Evolutionary conservation across 2,329 filamentous ascomycete species (phyloP), one percentile per base, ranked within the genome.

Genomic region (Aspergillus sojae): DNA sequence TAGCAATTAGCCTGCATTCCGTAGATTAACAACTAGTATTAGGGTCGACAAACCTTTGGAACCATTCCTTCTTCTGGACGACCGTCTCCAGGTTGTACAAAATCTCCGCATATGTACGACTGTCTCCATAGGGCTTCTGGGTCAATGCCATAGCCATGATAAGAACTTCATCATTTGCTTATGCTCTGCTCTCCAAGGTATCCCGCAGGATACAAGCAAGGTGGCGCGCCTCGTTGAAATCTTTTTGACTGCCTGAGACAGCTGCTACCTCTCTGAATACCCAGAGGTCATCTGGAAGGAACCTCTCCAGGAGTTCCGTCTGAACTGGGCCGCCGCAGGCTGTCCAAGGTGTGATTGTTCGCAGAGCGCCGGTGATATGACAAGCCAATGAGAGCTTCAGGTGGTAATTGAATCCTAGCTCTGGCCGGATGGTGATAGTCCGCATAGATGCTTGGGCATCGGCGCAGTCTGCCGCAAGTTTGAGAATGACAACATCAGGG

Each of bases 171-270:
- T 65, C 59, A 26, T 71, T 64, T 3, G 39, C 50, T 14, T 61
- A 21, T 7, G 69, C 69, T 21, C 61, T 50, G 0, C 26, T 9
- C 34, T 70, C 66, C 6, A 71, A 45, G 45, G 62, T 60, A 19
- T 69, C 68, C 11, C 70, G 68, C 19, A 72, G 32, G 32, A 72
- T 70, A 53, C 69, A 72, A 1, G 65, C 67, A 1, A 72, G 41
- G 54, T 71, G 69, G 3, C 56, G 39, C n/a, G 70, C 69, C 7
- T 69, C 60, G 12, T 63, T 46, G n/a, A 68, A 66, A 28, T 70
- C 57, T 12, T 54, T 30, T 53, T 72, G 68, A 12, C 54, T 62
- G 0, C 70, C 70, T 4, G 70, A 59, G 1, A 67, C 64, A 7
- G 66, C 60, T 2, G 68, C 70, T n/a, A 68, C 50, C 28, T 72